Percentiles rank a stretch among this genome's conserved stretches.
Conservation (phyloP, 2,329 filamentous ascomycete genomes). For the Neopestalotiopsis rosae region DNA sequence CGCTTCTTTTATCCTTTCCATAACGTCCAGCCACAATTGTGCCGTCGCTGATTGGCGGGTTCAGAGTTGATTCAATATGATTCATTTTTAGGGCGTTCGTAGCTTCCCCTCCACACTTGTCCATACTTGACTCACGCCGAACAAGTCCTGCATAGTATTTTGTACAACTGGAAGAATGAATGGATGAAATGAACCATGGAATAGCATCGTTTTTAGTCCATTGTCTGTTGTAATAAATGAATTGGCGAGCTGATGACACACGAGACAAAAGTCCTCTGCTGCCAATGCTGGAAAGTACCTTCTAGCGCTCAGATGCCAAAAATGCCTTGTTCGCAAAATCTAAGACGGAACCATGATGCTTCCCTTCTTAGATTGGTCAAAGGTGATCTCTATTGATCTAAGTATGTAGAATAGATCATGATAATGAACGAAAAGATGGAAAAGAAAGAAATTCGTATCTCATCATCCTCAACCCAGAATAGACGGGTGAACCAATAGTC, state of each 20-base stretch:
- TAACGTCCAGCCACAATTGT: neutral
- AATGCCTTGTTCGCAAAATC: too few species aligned
- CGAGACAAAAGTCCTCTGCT: too few species aligned
- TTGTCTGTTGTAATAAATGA: too few species aligned
- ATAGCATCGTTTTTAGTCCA: too few species aligned
- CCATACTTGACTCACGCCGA: conserved; percentile 4
- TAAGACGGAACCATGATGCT: too few species aligned
- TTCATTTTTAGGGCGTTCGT: conserved; percentile 16
- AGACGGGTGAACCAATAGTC: conserved; percentile 47
- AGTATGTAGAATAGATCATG: too few species aligned
- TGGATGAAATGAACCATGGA: too few species aligned
- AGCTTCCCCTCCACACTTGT: neutral
- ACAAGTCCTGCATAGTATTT: neutral
- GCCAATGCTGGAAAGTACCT: too few species aligned
- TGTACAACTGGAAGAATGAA: neutral
- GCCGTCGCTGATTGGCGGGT: neutral
- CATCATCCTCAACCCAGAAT: conserved; percentile 19
- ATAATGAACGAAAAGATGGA: neutral
- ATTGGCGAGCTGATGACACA: too few species aligned
- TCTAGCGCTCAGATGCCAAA: too few species aligned
- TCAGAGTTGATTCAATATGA: conserved; percentile 14
- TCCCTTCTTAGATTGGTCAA: too few species aligned
- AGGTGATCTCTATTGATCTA: too few species aligned
- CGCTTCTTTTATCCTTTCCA: neutral
- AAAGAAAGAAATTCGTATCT: neutral